Base-by-base conservation (phyloP, 1,284 basidiomycete genomes). In the Leccinum subfulvum region DNA sequence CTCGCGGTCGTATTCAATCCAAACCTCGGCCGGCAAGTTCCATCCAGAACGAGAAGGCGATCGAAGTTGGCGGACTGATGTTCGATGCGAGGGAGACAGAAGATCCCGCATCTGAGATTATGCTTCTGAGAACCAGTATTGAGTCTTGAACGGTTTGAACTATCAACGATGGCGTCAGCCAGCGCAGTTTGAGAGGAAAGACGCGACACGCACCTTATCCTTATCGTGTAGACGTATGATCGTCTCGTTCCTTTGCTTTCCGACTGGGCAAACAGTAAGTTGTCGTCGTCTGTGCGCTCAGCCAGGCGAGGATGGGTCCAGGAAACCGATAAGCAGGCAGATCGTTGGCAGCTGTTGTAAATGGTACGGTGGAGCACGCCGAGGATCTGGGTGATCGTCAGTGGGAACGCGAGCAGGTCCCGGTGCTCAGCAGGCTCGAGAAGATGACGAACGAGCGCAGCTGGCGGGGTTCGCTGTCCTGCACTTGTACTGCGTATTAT, bases 221-320 rank as follows among this genome's bases (percentile, higher is more conserved):
- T 37, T 37, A 37, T 37, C 13, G 35, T 37, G 35, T 37, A 37
- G 35, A 37, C 35, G 35, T 37, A 37, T 37, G 35, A 14, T 37
- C 35, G 35, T 37, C 35, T 37, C 35, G 13, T 37, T 37, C 35
- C 35, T 37, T 37, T 37, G 35, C 35, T 37, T 37, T 37, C 35
- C 35, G 13, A 37, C 35, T 37, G 35, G 35, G 35, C 35, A 37
- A 37, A 37, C 35, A 37, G 35, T 37, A 14, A 37, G 35, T 14
- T 37, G 35, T 37, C 35, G 35, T 37, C 14, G 78, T 75, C 53
- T 75, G 73, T 35, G 75, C 49, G 49, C 18, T 68, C 33, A 90
- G 74, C 89, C 89, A 91, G 1, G 64, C 60, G 65, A 88, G 1
- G 89, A 90, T 26, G 91, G 72, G 70, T 91, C 89, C 44, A 91